A percentile compares a stretch with the other conserved stretches of the same genome.
These are phyloP conservation scores for Sapria himalayana DNA, from an alignment of 345 rosid species.

Conservation along the genomic window DNA sequence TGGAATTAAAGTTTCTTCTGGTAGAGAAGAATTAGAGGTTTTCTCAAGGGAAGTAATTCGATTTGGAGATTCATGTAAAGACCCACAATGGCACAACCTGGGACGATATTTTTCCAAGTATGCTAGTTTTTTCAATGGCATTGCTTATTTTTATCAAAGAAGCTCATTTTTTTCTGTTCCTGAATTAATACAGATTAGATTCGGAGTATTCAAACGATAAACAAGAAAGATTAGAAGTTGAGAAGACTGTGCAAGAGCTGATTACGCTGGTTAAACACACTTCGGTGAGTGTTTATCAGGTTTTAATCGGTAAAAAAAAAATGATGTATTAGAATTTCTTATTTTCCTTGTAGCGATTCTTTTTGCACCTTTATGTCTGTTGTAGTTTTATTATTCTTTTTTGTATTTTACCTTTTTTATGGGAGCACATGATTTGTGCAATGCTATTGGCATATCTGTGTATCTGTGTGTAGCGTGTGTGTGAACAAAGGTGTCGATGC, in stretches of 20 bases:
- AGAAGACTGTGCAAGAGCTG: conserved; percentile 11
- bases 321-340: too few relatives aligned
- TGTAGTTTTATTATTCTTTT: too few relatives aligned
- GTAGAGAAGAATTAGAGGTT: conserved; percentile 67
- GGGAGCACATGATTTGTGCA: too few relatives aligned
- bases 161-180: neutral
- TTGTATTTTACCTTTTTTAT: too few relatives aligned
- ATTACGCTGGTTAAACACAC: conserved; percentile 12
- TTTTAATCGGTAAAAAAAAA: too few relatives aligned
- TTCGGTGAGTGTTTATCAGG: conserved; percentile 14
- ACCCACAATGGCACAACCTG: conserved; percentile 75
- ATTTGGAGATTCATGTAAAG: conserved; percentile 74
- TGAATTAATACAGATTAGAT: conserved; percentile 11
- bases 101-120: conserved; percentile 57
- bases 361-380: too few relatives aligned
- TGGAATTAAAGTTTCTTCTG: conserved; percentile 3
- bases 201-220: conserved; percentile 10
- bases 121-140: conserved; percentile 9
- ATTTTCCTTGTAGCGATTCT: too few relatives aligned
- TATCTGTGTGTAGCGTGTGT: too few relatives aligned
- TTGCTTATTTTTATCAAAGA: conserved; percentile 1
- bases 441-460: too few relatives aligned
- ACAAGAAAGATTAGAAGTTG: conserved; percentile 10
- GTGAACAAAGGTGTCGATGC: too few relatives aligned
- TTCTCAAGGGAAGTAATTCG: conserved; percentile 61